A percentile compares a stretch with the other conserved stretches of the same genome.
Evolutionary conservation across 129 eudicot genomes (phyloP).

Genomic region (sunflower (Helianthus annuus)): HanXRQr2.0-SUNRISE NC_035437.2:123939466-123939965

Average conservation of each 20-base stretch:
- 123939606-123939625: background rate
- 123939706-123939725: constrained; percentile 89
- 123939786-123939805: constrained; percentile 25
- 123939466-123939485: constrained; percentile 4
- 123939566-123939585: background rate
- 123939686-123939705: constrained; percentile 87
- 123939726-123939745: constrained; percentile 90
- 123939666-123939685: constrained; percentile 27
- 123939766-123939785: constrained; percentile 81
- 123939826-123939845: background rate
- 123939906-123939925: constrained; percentile 87
- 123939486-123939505: background rate
- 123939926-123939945: constrained; percentile 52
- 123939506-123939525: constrained; percentile 16
- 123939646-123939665: background rate
- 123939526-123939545: constrained; percentile 1
- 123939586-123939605: background rate
- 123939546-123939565: constrained; percentile 7
- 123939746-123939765: constrained; percentile 89
- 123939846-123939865: constrained; percentile 31
- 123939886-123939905: constrained; percentile 87
- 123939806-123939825: constrained; percentile 23
- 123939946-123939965: constrained; percentile 14
- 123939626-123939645: background rate
- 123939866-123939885: constrained; percentile 98